phyloP scores from a whole-genome alignment of 2,329 filamentous ascomycete genomes.

The Xylariaceae sp. region DNA sequence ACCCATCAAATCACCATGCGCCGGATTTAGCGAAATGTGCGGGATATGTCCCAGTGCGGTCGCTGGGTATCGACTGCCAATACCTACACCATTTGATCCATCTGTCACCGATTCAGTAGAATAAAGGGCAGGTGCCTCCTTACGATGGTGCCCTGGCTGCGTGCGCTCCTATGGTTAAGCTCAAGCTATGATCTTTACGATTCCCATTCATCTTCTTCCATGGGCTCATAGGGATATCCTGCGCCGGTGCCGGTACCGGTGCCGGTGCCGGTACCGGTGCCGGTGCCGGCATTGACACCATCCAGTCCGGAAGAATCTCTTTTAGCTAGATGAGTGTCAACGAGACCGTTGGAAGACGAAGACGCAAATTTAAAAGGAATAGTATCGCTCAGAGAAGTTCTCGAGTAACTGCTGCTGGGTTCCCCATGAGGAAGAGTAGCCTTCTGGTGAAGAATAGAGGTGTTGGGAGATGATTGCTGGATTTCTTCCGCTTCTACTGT shows the following conservation, averaged over 20 bases:
- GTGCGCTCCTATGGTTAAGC: constrained; percentile 12
- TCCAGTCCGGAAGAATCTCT: constrained; percentile 4
- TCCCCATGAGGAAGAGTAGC: neutral
- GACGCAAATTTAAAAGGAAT: constrained; percentile 2
- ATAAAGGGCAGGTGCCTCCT: no score
- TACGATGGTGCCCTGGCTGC: constrained; percentile 16
- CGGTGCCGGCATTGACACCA: constrained; percentile 7
- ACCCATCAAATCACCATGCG: no score
- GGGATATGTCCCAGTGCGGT: no score
- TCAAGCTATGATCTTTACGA: constrained; percentile 16
- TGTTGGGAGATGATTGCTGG: neutral
- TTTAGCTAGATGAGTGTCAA: neutral
- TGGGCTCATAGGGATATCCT: constrained; percentile 13
- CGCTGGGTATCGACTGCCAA: no score
- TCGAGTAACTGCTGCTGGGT: neutral
- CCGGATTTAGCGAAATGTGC: no score
- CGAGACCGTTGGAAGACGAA: constrained; percentile 1
- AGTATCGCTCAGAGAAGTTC: neutral
- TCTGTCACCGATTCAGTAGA: no score
- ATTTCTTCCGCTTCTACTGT: constrained; percentile 27
- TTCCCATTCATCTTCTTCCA: constrained; percentile 19
- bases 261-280: neutral
- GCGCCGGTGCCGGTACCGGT: constrained; percentile 4
- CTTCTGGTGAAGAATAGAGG: neutral
- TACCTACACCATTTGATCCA: no score